phyloP scores from a whole-genome alignment of 495 filamentous ascomycete species.

The Penicillium lagena region DNA sequence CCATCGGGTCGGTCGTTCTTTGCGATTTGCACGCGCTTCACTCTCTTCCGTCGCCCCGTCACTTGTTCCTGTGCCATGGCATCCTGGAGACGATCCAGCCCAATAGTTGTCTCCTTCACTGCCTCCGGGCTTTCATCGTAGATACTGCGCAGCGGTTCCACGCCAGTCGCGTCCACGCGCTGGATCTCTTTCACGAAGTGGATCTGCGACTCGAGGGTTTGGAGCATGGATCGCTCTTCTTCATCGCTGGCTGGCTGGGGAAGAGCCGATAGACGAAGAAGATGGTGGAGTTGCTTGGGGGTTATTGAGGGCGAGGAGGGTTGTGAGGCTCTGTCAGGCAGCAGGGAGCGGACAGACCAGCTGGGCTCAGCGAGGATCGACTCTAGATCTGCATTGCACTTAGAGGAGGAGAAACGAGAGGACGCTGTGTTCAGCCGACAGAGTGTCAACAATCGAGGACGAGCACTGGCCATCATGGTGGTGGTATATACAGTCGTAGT shows the following conservation, averaged over 20 bases:
- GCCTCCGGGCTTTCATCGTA: constrained; percentile 68
- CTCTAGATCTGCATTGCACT: constrained; percentile 31
- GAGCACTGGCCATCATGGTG: constrained; percentile 9
- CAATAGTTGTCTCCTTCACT: constrained; percentile 47
- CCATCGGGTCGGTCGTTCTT: constrained; percentile 30
- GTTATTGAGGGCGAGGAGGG: constrained; percentile 33
- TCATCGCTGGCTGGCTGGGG: constrained; percentile 56
- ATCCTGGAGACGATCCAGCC: constrained; percentile 42
- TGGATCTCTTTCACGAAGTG: constrained; percentile 85
- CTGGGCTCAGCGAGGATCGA: constrained; percentile 62
- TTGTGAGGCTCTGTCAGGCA: constrained; percentile 41
- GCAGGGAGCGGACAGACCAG: constrained; percentile 81
- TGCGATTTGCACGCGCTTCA: constrained; percentile 27
- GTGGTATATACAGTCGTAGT: not conserved
- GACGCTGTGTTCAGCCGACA: constrained; percentile 2
- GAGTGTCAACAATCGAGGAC: constrained; percentile 7
- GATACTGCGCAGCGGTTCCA: constrained; percentile 69
- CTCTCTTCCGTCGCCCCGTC: constrained; percentile 43
- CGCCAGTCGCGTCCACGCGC: constrained; percentile 62
- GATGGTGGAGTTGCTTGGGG: constrained; percentile 63
- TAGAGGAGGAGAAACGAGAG: constrained; percentile 23
- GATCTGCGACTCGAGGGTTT: constrained; percentile 74
- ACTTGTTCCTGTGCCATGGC: constrained; percentile 48
- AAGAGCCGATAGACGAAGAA: constrained; percentile 85
- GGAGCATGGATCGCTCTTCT: constrained; percentile 59